A percentile compares a stretch with the other conserved stretches of the same genome.
These are phyloP conservation scores for Candida sakaeoensis DNA, from an alignment of 805 yeast species.

Conservation along the genomic window DNA sequence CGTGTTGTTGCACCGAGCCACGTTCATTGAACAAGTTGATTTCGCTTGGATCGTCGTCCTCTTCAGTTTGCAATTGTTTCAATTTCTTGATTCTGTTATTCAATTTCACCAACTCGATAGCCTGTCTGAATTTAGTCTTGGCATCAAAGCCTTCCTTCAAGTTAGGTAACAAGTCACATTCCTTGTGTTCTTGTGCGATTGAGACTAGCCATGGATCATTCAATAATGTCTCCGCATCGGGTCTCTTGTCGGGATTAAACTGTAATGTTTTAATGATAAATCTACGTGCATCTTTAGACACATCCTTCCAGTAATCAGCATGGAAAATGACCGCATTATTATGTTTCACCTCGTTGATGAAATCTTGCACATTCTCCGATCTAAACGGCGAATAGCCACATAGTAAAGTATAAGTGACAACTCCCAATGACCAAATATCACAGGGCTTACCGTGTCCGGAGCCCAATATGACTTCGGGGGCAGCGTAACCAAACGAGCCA, in stretches of 20 bases:
- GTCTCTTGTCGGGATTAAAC: conserved; percentile 62
- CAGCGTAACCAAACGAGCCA: conserved; percentile 97
- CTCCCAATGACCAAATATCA: conserved; percentile 98
- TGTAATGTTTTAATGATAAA: conserved; percentile 72
- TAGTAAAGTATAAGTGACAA: conserved; percentile 87
- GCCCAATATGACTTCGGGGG: conserved; percentile 92
- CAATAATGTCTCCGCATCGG: conserved; percentile 62
- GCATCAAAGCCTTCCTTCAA: conserved; percentile 82
- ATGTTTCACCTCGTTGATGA: conserved; percentile 70
- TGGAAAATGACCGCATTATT: conserved; percentile 83
- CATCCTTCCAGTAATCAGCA: conserved; percentile 78
- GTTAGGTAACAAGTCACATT: conserved; percentile 72
- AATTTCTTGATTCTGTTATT: conserved; percentile 74
- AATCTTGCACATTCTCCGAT: conserved; percentile 77
- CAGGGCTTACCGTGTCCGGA: conserved; percentile 94
- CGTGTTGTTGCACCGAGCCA: conserved; percentile 17
- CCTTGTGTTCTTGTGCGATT: conserved; percentile 46
- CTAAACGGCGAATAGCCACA: conserved; percentile 97
- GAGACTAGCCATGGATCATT: conserved; percentile 66
- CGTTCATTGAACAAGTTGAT: conserved; percentile 39
- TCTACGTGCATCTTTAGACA: conserved; percentile 74
- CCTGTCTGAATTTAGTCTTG: conserved; percentile 77
- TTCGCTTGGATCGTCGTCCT: conserved; percentile 51
- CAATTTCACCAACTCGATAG: conserved; percentile 78
- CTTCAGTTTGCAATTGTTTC: conserved; percentile 55